These are phyloP conservation scores for Xylaria telfairii DNA, from an alignment of 495 filamentous ascomycete species.

Conservation along the genomic window DNA sequence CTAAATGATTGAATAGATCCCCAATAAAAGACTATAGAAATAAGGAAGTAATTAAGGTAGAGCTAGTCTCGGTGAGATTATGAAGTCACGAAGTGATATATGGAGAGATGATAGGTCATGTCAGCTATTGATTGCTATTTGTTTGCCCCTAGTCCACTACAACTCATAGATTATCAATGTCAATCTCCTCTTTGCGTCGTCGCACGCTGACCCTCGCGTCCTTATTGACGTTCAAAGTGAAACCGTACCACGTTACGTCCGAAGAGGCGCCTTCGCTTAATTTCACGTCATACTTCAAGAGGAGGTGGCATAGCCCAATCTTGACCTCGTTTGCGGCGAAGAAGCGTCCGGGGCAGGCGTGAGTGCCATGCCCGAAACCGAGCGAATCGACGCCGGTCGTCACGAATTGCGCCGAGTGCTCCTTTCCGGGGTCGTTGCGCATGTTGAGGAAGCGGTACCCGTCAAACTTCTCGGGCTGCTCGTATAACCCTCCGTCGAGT, in stretches of 20 bases:
- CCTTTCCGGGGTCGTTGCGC: conserved; percentile 44
- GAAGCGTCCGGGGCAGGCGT: conserved; percentile 51
- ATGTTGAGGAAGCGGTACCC: conserved; percentile 54
- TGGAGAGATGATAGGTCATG: background rate
- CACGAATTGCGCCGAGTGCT: conserved; percentile 52
- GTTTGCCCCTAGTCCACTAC: background rate
- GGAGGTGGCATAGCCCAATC: conserved; percentile 44
- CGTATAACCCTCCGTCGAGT: conserved; percentile 50
- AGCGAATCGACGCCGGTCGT: conserved; percentile 47
- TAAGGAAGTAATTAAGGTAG: background rate
- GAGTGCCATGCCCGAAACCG: conserved; percentile 46
- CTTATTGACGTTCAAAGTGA: conserved; percentile 1
- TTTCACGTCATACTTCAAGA: conserved; percentile 50
- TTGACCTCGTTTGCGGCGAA: conserved; percentile 51
- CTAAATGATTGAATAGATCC: background rate
- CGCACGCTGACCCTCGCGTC: conserved; percentile 9
- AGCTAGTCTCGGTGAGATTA: no score
- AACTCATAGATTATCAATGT: conserved; percentile 14
- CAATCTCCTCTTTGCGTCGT: conserved; percentile 16
- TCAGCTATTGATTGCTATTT: background rate
- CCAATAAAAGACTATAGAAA: background rate
- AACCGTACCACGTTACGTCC: background rate
- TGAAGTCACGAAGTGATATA: background rate
- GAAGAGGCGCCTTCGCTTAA: conserved; percentile 24
- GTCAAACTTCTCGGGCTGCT: conserved; percentile 51